A percentile compares a stretch with the other conserved stretches of the same genome.
Conservation (phyloP, 176 grass and related monocot species). For the Poa pratensis region DNA sequence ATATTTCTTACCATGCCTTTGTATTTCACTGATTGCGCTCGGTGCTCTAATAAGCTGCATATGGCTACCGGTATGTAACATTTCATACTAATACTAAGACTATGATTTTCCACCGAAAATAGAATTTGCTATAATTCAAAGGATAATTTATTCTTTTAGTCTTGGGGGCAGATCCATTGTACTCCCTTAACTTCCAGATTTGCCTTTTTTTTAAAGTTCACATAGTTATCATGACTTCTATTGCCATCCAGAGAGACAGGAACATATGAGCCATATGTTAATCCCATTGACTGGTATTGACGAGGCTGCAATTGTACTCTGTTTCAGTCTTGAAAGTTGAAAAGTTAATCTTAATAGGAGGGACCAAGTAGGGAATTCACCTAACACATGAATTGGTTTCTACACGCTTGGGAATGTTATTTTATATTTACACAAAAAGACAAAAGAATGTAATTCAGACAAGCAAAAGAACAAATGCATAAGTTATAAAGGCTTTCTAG, state of each 20-base stretch:
- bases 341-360: neutral
- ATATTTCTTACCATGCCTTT: slow-evolving; percentile 79
- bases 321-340: neutral
- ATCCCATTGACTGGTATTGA: neutral
- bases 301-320: neutral
- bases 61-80: slow-evolving; percentile 75
- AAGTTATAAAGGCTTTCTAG: neutral
- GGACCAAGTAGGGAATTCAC: neutral
- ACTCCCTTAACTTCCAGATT: neutral
- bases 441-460: neutral
- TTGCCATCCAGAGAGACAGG: neutral
- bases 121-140: neutral
- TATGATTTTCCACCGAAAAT: neutral
- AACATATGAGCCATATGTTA: neutral
- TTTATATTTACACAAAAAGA: neutral
- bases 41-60: slow-evolving; percentile 60
- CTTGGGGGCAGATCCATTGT: neutral
- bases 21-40: slow-evolving; percentile 64
- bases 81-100: neutral
- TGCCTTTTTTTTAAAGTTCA: neutral
- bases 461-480: neutral
- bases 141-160: neutral
- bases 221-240: neutral
- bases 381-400: neutral
- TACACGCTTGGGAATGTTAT: neutral